phyloP scores from a whole-genome alignment of 2,329 filamentous ascomycete species.

The Bipolaris cookei region DNA sequence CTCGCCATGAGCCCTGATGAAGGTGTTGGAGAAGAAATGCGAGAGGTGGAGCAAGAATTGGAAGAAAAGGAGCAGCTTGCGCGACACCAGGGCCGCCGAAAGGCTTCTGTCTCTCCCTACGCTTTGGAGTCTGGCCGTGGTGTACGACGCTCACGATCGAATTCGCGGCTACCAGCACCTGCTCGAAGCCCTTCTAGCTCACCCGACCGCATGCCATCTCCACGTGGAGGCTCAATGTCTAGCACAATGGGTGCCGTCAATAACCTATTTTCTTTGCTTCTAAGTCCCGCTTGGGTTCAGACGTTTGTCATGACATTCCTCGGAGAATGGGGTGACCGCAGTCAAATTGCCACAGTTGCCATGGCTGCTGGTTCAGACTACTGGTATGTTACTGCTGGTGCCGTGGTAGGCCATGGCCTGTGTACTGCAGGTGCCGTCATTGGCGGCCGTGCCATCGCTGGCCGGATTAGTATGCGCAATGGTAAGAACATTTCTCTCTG shows the following conservation, averaged over 20 bases:
- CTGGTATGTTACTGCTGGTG: constrained; percentile 96
- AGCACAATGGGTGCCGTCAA: constrained; percentile 68
- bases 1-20: constrained; percentile 87
- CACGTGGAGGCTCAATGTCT: constrained; percentile 61
- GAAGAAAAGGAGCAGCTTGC: constrained; percentile 88
- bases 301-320: constrained; percentile 99
- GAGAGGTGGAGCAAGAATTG: constrained; percentile 91
- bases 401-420: constrained; percentile 81
- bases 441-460: constrained; percentile 89
- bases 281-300: constrained; percentile 97
- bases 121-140: constrained; percentile 77
- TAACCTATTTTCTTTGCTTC: constrained; percentile 84
- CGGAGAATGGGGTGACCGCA: constrained; percentile 96
- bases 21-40: constrained; percentile 95
- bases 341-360: constrained; percentile 96
- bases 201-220: constrained; percentile 53
- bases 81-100: constrained; percentile 66
- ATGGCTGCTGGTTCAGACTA: constrained; percentile 99
- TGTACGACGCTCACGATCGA: constrained; percentile 73
- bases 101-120: constrained; percentile 75
- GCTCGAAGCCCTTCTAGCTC: constrained; percentile 76
- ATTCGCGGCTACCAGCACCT: constrained; percentile 78
- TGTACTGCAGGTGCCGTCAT: constrained; percentile 93
- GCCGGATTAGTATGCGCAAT: constrained; percentile 91
- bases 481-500: constrained; percentile 66